phyloP scores from a whole-genome alignment of 768 basidiomycete species.

The Phylloporus arenicola region DNA sequence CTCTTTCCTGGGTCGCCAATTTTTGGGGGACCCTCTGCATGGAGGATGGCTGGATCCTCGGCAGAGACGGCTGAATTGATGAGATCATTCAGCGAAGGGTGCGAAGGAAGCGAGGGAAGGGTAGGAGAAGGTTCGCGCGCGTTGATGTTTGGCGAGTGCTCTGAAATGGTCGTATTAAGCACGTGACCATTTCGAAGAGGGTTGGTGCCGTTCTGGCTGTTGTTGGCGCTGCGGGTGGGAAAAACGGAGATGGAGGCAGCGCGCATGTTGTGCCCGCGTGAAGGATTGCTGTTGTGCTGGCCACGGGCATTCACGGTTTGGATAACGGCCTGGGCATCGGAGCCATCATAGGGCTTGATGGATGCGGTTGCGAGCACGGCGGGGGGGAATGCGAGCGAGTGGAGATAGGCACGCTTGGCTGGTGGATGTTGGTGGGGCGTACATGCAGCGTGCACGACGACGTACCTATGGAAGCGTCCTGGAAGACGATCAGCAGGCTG shows the following conservation, averaged over 20 bases:
- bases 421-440: not conserved
- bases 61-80: constrained; percentile 64
- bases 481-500: constrained; percentile 90
- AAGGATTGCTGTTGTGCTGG: constrained; percentile 52
- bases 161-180: constrained; percentile 43
- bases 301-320: constrained; percentile 76
- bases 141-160: constrained; percentile 37
- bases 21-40: constrained; percentile 53
- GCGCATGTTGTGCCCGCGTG: constrained; percentile 69
- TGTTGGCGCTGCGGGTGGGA: constrained; percentile 45
- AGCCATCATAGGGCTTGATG: constrained; percentile 90
- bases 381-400: constrained; percentile 79
- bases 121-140: constrained; percentile 78
- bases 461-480: constrained; percentile 86
- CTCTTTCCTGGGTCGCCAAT: constrained; percentile 87
- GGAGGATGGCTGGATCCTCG: constrained; percentile 65
- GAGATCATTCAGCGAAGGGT: constrained; percentile 80
- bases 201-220: constrained; percentile 31
- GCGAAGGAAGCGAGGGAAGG: constrained; percentile 71
- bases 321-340: constrained; percentile 85
- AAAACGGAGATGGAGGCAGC: constrained; percentile 62
- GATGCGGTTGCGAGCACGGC: constrained; percentile 56
- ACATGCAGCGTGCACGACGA: constrained; percentile 15
- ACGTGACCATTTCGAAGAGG: constrained; percentile 33
- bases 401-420: constrained; percentile 57